Evolutionary conservation across 495 filamentous ascomycete species (phyloP).

Genomic region (Elasticomyces elasticus): DNA sequence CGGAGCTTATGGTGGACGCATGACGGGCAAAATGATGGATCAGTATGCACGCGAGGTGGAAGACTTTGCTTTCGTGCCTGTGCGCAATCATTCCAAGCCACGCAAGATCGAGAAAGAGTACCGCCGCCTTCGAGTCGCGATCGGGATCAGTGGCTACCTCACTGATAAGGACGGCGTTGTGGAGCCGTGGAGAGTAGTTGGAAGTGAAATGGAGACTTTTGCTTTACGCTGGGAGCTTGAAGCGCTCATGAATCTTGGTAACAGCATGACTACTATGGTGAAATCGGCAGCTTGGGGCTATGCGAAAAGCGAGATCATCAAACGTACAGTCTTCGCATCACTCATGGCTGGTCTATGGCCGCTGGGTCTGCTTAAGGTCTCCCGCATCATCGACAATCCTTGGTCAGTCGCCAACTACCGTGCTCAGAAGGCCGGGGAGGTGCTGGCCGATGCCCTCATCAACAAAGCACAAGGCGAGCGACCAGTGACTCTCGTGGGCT

Average conservation of each 20-base stretch:
- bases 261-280: slow-evolving; percentile 60
- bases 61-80: slow-evolving; percentile 80
- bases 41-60: slow-evolving; percentile 75
- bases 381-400: slow-evolving; percentile 76
- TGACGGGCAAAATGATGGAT: slow-evolving; percentile 80
- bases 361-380: slow-evolving; percentile 63
- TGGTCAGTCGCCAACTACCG: slow-evolving; percentile 74
- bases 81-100: slow-evolving; percentile 40
- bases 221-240: slow-evolving; percentile 78
- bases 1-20: slow-evolving; percentile 76
- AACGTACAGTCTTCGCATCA: slow-evolving; percentile 65
- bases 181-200: slow-evolving; percentile 66
- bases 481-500: slow-evolving; percentile 78
- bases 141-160: slow-evolving; percentile 77
- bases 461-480: slow-evolving; percentile 83
- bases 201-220: slow-evolving; percentile 63
- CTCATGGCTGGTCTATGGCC: slow-evolving; percentile 68
- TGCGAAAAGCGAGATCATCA: slow-evolving; percentile 67
- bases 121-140: slow-evolving; percentile 67
- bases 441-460: slow-evolving; percentile 79
- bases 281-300: slow-evolving; percentile 66
- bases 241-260: slow-evolving; percentile 64
- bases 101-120: slow-evolving; percentile 37
- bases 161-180: slow-evolving; percentile 58
- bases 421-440: slow-evolving; percentile 75